Conservation (phyloP, 768 basidiomycete species). For the Tephrocybe sp. region DNA sequence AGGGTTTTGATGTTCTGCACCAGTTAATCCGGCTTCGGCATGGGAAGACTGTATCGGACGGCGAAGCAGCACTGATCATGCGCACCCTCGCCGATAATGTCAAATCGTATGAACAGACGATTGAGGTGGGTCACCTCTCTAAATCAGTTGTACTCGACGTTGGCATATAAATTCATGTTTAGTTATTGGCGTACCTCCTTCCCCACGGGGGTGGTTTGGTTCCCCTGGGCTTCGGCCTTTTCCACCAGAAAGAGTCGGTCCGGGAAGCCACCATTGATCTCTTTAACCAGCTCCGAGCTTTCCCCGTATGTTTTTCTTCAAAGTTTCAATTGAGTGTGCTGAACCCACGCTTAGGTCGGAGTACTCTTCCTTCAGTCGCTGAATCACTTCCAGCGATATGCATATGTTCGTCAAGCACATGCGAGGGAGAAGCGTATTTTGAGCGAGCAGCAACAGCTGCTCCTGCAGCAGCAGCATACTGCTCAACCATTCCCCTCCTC, state of each 20-base stretch:
- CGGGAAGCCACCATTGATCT: conserved; percentile 82
- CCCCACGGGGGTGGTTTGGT: conserved; percentile 81
- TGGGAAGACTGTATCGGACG: conserved; percentile 67
- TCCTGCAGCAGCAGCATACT: conserved; percentile 17
- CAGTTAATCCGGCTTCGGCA: conserved; percentile 82
- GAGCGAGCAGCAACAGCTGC: conserved; percentile 29
- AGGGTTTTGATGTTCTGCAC: conserved; percentile 81
- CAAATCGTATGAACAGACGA: conserved; percentile 82
- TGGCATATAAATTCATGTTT: conserved; percentile 1
- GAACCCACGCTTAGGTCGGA: conserved; percentile 57
- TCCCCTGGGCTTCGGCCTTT: conserved; percentile 85
- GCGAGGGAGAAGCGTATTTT: conserved; percentile 48
- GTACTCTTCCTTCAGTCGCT: conserved; percentile 73
- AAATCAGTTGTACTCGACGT: neutral
- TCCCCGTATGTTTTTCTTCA: conserved; percentile 56
- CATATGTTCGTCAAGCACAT: conserved; percentile 82
- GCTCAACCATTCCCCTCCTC: conserved; percentile 24
- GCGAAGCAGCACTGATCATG: conserved; percentile 77
- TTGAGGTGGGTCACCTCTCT: conserved; percentile 59
- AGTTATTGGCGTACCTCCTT: conserved; percentile 82
- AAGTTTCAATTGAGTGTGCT: conserved; percentile 1
- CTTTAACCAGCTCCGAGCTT: conserved; percentile 74
- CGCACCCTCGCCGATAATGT: conserved; percentile 70
- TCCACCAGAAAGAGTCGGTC: conserved; percentile 80
- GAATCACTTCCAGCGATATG: conserved; percentile 88